These are phyloP conservation scores for Pyrenophora tritici-repentis DNA, from an alignment of 2,329 filamentous ascomycete genomes.

Conservation along the genomic window DNA sequence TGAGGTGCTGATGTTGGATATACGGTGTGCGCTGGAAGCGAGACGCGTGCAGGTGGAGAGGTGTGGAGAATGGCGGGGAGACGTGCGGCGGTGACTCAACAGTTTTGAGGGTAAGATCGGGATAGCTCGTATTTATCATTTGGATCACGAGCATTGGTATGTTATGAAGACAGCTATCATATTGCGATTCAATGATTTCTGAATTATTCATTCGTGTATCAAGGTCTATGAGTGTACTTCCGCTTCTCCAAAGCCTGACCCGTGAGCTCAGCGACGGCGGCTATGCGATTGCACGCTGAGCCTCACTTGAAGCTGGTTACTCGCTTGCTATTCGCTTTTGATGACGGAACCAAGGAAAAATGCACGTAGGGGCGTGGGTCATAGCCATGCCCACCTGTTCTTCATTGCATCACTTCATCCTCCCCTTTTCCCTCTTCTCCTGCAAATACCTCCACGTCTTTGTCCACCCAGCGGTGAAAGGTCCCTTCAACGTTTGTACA, in stretches of 20 bases:
- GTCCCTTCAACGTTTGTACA: conserved; percentile 81
- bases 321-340: conserved; percentile 20
- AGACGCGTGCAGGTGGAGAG: conserved; percentile 1
- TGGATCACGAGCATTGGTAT: background rate
- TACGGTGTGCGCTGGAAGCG: background rate
- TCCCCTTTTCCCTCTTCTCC: conserved; percentile 69
- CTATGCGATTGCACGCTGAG: conserved; percentile 13
- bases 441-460: conserved; percentile 75
- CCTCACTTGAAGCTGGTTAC: conserved; percentile 2
- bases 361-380: background rate
- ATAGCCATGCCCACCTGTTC: background rate
- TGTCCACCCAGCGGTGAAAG: conserved; percentile 75
- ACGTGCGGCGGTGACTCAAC: background rate
- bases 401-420: conserved; percentile 27
- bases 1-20: background rate
- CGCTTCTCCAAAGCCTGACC: conserved; percentile 30
- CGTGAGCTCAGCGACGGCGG: conserved; percentile 19
- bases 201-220: background rate
- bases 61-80: background rate
- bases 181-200: background rate
- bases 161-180: background rate
- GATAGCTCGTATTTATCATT: background rate
- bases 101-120: background rate
- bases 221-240: background rate
- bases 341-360: conserved; percentile 26